Conservation (phyloP, 345 rosid genomes). For the Dipteronia dyeriana region DNA sequence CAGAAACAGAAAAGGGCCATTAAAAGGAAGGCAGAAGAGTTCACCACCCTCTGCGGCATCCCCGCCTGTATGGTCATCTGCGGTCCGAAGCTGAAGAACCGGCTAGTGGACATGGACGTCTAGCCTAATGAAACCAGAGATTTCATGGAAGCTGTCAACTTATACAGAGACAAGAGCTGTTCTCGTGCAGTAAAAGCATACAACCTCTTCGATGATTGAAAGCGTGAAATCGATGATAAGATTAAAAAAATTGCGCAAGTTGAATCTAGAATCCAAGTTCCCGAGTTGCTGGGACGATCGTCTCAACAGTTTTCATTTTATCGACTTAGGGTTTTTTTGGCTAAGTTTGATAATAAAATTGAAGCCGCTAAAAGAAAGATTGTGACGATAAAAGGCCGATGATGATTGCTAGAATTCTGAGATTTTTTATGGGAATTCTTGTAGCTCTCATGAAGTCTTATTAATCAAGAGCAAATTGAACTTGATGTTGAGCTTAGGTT, state of each 20-base stretch:
- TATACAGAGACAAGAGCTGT: constrained; percentile 29
- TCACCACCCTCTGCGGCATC: constrained; percentile 32
- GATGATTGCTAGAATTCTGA: background rate
- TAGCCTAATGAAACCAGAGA: constrained; percentile 31
- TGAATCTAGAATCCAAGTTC: constrained; percentile 13
- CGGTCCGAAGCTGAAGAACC: constrained; percentile 23
- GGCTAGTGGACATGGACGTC: constrained; percentile 24
- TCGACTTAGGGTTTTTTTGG: constrained; percentile 1
- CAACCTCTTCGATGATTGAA: constrained; percentile 5
- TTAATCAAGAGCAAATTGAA: background rate
- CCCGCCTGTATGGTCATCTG: constrained; percentile 40
- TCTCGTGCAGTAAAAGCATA: constrained; percentile 23
- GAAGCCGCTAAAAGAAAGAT: constrained; percentile 9
- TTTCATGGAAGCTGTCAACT: constrained; percentile 29
- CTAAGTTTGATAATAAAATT: background rate
- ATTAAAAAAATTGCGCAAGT: background rate
- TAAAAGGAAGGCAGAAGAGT: constrained; percentile 33
- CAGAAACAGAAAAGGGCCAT: constrained; percentile 36
- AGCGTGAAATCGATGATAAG: constrained; percentile 4
- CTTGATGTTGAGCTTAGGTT: background rate
- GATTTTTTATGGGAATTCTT: background rate
- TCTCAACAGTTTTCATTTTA: background rate
- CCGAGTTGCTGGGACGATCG: constrained; percentile 2
- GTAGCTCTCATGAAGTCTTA: background rate
- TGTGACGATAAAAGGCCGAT: background rate